These are phyloP conservation scores for Leishmania arabica DNA, from an alignment of 208 protist species.

Conservation along the genomic window DNA sequence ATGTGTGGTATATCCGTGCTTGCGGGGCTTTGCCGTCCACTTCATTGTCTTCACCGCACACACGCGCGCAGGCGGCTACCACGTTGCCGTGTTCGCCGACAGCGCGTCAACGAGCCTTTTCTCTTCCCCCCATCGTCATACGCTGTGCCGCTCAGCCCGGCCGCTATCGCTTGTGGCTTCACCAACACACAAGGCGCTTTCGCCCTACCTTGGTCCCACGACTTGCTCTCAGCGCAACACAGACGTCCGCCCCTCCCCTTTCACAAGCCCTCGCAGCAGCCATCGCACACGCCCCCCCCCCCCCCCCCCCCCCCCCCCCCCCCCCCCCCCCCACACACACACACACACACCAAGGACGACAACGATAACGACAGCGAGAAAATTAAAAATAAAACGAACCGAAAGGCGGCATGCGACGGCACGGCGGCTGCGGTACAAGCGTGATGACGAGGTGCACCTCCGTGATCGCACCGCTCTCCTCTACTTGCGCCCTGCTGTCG, in stretches of 20 bases:
- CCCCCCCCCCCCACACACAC: neutral
- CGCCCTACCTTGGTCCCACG: neutral
- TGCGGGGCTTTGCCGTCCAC: neutral
- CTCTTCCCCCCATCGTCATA: neutral
- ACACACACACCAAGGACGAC: neutral
- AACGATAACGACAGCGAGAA: neutral
- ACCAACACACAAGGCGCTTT: neutral
- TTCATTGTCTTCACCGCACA: neutral
- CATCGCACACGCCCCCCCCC: neutral
- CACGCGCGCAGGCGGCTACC: too few species aligned
- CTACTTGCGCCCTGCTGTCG: neutral
- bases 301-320: neutral
- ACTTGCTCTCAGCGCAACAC: neutral
- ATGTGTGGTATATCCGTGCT: neutral
- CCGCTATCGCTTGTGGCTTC: neutral
- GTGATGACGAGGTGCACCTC: neutral
- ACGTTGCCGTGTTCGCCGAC: neutral
- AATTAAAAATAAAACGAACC: neutral
- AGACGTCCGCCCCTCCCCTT: neutral
- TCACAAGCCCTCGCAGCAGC: neutral
- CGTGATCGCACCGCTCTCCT: neutral
- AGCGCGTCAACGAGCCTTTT: neutral
- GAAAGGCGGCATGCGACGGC: neutral
- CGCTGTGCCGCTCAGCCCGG: neutral
- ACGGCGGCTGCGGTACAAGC: neutral